Evolutionary conservation across 78 protist species (phyloP).

Genomic region (Cavenderia fasciculata): DNA sequence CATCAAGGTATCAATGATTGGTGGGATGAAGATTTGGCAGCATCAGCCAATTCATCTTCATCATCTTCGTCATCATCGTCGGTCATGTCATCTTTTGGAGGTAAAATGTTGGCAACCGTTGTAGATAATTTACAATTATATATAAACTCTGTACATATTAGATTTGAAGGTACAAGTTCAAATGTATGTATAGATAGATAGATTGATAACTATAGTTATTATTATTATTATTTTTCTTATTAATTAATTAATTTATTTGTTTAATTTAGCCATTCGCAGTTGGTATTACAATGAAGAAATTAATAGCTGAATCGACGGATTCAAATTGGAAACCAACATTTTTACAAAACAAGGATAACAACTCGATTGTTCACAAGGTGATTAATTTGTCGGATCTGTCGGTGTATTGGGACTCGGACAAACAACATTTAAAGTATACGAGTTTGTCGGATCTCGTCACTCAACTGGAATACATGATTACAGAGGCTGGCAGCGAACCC

Average conservation of each 20-base stretch:
- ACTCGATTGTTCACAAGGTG: conserved; percentile 40
- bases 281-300: conserved; percentile 34
- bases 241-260: neutral
- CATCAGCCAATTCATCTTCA: neutral
- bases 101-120: conserved; percentile 51
- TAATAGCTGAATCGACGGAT: conserved; percentile 59
- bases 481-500: no score
- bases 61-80: neutral
- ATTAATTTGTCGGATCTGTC: conserved; percentile 25
- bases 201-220: neutral
- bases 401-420: conserved; percentile 47
- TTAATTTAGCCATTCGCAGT: conserved; percentile 27
- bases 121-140: conserved; percentile 60
- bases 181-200: neutral
- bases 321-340: conserved; percentile 50
- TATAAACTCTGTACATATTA: conserved; percentile 68
- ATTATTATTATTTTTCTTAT: neutral
- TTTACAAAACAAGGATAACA: conserved; percentile 41
- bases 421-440: conserved; percentile 13
- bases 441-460: neutral
- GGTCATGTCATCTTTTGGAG: conserved; percentile 3
- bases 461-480: conserved; percentile 29
- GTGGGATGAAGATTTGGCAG: no score
- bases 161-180: conserved; percentile 35
- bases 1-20: neutral